phyloP scores from a whole-genome alignment of 2,329 filamentous ascomycete species.

The Botrytis deweyae region DNA sequence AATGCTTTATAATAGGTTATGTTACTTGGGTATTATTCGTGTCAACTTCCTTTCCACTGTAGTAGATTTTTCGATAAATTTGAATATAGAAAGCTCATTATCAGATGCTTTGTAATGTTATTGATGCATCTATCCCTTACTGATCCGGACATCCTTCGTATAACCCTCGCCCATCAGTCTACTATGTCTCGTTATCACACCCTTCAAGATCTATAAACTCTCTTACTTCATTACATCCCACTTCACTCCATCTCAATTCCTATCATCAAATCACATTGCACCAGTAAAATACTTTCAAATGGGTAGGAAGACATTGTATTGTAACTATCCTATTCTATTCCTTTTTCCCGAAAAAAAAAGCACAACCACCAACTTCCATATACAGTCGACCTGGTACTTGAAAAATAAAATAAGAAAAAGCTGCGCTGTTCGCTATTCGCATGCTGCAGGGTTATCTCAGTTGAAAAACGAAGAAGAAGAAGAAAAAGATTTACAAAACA shows the following conservation, averaged over 20 bases:
- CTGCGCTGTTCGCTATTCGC: conserved; percentile 7
- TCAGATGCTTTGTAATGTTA: background rate
- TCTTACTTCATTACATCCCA: background rate
- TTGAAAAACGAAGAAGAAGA: conserved; percentile 1
- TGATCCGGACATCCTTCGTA: background rate
- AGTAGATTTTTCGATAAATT: background rate
- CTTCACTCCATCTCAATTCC: background rate
- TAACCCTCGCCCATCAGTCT: background rate
- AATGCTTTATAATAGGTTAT: background rate
- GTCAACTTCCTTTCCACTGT: background rate
- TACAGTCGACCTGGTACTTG: background rate
- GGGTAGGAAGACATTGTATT: conserved; percentile 3
- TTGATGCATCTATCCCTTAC: background rate
- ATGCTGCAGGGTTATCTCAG: conserved; percentile 10
- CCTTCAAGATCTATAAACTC: background rate
- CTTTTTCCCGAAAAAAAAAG: background rate
- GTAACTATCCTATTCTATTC: background rate
- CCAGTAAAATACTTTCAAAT: background rate
- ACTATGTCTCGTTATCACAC: background rate
- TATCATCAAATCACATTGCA: background rate
- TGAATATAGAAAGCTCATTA: background rate
- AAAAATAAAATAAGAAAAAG: background rate
- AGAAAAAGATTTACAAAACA: conserved; percentile 17
- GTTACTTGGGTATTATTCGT: background rate
- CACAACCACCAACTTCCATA: conserved; percentile 2